Evolutionary conservation across 176 grass and related monocot genomes (phyloP), one percentile per base, ranked within the genome.

Genomic region (Oryza glumipatula): DNA sequence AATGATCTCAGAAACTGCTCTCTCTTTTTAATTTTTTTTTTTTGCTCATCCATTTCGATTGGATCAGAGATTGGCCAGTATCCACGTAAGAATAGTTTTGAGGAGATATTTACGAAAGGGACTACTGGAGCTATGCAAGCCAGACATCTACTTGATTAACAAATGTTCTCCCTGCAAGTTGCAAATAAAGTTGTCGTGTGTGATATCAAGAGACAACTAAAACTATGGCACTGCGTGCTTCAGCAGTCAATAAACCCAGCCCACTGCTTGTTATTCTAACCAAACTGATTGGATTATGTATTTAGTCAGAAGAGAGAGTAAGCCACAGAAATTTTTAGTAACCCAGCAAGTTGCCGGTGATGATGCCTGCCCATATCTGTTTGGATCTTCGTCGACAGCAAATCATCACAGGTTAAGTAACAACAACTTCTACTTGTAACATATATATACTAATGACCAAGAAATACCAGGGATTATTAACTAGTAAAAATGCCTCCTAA

Each of bases 301-400:
- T 73, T 26, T 67, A 78, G 88, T 86, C 79, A 86, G 88, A 83
- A 90, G 84, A 83, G 47, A 60, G 79, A 86, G 74, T 78, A 79
- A 86, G 79, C 79, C 79, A 75, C 13, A 35, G 4, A 39, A 60
- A 83, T 87, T 52, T 52, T 87, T 90, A 87, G 61, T 79, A 90
- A 51, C 47, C 56, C 48, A 65, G 30, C 88, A 80, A 90, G 75
- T 90, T 87, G 84, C 74, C 60, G 4, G 22, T 83, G 88, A 73
- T 90, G 84, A 83, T 90, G 84, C 69, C 60, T 69, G 54, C 23
- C 23, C 79, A 47, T 74, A 87, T 90, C 84, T 68, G 16, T 83
- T 80, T 83, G 11, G 41, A 90, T 87, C 80, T 79, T 68, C 30
- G 2, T 45, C 61, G 80, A 48, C 46, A 83, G 30, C 79, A 82